A percentile compares a stretch with the other conserved stretches of the same genome.
phyloP scores from a whole-genome alignment of 352 stramenopile species.

The Phytophthora podocarpi region DNA sequence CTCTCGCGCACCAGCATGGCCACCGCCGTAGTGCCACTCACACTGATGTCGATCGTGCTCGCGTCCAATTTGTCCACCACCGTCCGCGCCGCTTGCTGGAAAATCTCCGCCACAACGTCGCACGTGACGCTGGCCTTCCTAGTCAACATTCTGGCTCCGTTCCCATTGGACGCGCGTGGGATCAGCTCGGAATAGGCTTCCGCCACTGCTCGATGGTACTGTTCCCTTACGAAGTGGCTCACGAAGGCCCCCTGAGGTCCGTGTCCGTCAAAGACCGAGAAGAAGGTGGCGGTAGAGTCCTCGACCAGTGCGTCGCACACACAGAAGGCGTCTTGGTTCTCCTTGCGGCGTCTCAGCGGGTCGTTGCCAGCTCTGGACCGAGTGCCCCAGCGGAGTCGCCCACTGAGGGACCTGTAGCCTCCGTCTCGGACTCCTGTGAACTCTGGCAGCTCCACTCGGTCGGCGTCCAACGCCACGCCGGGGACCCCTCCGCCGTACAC shows the following conservation, averaged over 20 bases:
- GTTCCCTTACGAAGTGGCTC: constrained; percentile 72
- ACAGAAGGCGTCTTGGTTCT: constrained; percentile 84
- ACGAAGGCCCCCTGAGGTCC: constrained; percentile 76
- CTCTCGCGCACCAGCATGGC: constrained; percentile 60
- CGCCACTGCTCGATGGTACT: constrained; percentile 61
- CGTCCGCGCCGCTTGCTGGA: constrained; percentile 46
- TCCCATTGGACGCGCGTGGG: constrained; percentile 1
- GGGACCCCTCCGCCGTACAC: constrained; percentile 72
- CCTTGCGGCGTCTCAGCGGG: constrained; percentile 74
- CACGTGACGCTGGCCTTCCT: constrained; percentile 36
- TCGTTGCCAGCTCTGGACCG: constrained; percentile 72
- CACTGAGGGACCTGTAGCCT: constrained; percentile 53
- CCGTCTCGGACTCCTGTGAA: constrained; percentile 63
- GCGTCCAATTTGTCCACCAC: constrained; percentile 50
- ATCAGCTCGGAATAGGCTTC: constrained; percentile 47
- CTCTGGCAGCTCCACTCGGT: constrained; percentile 57
- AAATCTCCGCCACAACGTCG: constrained; percentile 57
- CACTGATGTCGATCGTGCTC: constrained; percentile 69
- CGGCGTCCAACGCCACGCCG: constrained; percentile 63
- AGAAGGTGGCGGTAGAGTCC: constrained; percentile 58
- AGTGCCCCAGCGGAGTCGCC: constrained; percentile 58
- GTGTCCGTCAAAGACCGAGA: constrained; percentile 83
- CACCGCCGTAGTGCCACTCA: constrained; percentile 81
- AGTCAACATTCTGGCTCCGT: neutral
- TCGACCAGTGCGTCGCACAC: constrained; percentile 57